A percentile compares a stretch with the other conserved stretches of the same genome.
Evolutionary conservation across 306 rosid species (phyloP).

Genomic region (Boehmeria nivea): DNA sequence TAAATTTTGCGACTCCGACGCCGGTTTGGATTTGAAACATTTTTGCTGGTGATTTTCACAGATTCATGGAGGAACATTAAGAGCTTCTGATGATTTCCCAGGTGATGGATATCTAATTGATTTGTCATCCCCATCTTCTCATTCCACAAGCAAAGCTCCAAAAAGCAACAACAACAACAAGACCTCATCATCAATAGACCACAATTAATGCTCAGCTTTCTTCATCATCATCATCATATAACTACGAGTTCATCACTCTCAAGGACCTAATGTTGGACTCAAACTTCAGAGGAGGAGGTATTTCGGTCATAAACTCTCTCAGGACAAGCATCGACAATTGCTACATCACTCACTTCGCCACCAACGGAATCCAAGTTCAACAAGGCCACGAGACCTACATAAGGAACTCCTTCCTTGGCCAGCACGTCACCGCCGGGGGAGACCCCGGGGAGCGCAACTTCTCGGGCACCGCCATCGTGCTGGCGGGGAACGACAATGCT

Average conservation of each 20-base stretch:
- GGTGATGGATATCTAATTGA: conserved; percentile 56
- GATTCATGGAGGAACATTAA: conserved; percentile 85
- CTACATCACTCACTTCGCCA: conserved; percentile 77
- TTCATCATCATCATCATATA: conserved; percentile 61
- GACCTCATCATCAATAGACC: conserved; percentile 18
- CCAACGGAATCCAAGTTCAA: conserved; percentile 59
- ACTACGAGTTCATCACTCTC: conserved; percentile 67
- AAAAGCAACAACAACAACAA: conserved; percentile 1
- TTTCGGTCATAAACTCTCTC: conserved; percentile 67
- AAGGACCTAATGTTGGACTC: conserved; percentile 69
- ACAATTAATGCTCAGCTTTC: conserved; percentile 20
- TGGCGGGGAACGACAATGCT: conserved; percentile 69
- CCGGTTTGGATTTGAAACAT: conserved; percentile 4
- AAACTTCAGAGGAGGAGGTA: conserved; percentile 80
- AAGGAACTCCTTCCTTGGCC: conserved; percentile 77
- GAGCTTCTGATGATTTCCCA: conserved; percentile 63
- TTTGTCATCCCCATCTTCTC: conserved; percentile 51
- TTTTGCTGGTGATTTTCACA: conserved; percentile 23
- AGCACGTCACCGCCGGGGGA: conserved; percentile 77
- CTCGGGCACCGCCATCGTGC: conserved; percentile 69
- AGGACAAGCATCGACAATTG: conserved; percentile 79
- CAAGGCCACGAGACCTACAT: conserved; percentile 90
- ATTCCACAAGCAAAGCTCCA: conserved; percentile 17
- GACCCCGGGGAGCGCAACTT: conserved; percentile 54
- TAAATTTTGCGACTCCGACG: too few species aligned